Conservation (phyloP, 2,329 filamentous ascomycete genomes). For the Fusarium ramigenum region DNA sequence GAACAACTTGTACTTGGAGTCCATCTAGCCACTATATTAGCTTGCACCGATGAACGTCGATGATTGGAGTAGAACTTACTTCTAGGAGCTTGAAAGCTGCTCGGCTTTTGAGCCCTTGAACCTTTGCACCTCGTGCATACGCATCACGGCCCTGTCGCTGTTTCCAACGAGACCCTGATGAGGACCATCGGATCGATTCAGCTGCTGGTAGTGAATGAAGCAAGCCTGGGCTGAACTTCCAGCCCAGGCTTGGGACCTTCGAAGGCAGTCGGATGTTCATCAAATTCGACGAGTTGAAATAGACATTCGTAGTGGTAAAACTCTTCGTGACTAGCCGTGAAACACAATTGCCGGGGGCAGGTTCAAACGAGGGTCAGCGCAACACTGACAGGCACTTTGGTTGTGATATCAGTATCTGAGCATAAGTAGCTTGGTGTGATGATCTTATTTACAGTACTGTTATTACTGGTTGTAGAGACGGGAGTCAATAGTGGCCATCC, state of each 20-base stretch:
- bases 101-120: conserved; percentile 84
- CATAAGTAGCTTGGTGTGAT: neutral
- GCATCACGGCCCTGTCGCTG: conserved; percentile 77
- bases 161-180: conserved; percentile 84
- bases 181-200: conserved; percentile 32
- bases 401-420: neutral
- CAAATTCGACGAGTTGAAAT: neutral
- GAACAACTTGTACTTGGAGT: conserved; percentile 84
- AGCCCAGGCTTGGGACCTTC: neutral
- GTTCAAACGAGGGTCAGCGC: no score
- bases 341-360: neutral
- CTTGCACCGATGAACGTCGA: no score
- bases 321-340: neutral
- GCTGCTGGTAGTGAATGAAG: neutral
- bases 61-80: conserved; percentile 54
- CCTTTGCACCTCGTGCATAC: conserved; percentile 78
- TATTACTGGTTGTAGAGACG: neutral
- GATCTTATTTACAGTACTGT: neutral
- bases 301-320: neutral
- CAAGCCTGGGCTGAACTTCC: neutral
- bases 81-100: conserved; percentile 94
- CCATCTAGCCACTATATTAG: conserved; percentile 66
- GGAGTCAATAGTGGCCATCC: neutral
- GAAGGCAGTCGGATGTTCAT: conserved; percentile 10
- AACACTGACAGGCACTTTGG: neutral